Base-by-base conservation (phyloP, 2,329 filamentous ascomycete species). In the Ceratocystis harringtonii region DNA sequence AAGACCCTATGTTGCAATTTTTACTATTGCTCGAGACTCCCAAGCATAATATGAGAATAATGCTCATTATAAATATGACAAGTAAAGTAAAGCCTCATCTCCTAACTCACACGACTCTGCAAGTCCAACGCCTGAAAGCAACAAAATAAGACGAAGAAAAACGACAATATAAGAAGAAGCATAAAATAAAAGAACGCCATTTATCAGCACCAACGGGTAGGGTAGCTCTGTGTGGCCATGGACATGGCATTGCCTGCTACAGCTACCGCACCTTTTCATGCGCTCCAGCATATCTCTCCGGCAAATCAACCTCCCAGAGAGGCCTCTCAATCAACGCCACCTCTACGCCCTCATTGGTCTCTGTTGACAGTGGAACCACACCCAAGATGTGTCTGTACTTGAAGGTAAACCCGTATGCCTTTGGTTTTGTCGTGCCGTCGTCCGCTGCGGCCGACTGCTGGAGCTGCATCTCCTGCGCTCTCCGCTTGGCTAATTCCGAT, bases 341-440 rank as follows among this genome's bases (percentile, higher is more conserved):
- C 75, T 99, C 94, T 3, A 88, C 74, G 70, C 74, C 68, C 70
- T 73, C 73, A 30, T 76, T 74, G 22, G 69, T 70, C 64, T 72
- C 73, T 36, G 70, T 70, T 19, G 69, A 71, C 68, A 81, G 74
- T 55, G 78, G 77, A 44, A 84, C 80, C 45, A 85, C 76, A 64
- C 92, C 94, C 68, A 99, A 79, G 70, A 99, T 91, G n/a, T 92
- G 89, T 67, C 92, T 83, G 76, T 97, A 99, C 75, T 95, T 95
- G 79, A 88, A 91, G 4, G 92, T 95, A 73, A 86, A 84, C 90
- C 91, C 97, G 76, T 78, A 82, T 68, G 74, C 76, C 68, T 70
- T 71, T 25, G 70, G 67, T 64, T 69, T 70, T 58, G 55, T 36
- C 55, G 28, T 58, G 17, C 55, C 55, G 12, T 58, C 55, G 67